phyloP scores from a whole-genome alignment of 257 asterid species.

The Solanum paucissectum region DNA sequence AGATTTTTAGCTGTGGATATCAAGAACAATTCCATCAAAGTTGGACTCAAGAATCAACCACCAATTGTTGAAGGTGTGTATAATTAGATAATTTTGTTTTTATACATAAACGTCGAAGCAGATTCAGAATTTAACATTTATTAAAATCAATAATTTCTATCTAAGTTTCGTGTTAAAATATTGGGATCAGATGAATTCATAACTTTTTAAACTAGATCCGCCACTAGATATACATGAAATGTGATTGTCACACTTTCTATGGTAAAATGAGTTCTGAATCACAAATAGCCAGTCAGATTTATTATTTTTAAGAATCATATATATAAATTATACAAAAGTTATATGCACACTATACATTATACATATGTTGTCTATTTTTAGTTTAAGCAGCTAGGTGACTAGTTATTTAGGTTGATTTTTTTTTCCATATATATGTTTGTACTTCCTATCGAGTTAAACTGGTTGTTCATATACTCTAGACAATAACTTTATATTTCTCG shows the following conservation, averaged over 20 bases:
- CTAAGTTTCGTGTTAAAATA: not conserved
- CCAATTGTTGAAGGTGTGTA: slow-evolving; percentile 18
- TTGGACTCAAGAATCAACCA: slow-evolving; percentile 37
- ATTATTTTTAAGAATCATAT: too few species aligned
- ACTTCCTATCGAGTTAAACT: not conserved
- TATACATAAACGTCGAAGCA: not conserved
- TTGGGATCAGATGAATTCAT: not conserved
- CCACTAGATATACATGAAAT: not conserved
- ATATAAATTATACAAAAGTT: not conserved
- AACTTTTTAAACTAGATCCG: not conserved
- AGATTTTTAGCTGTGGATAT: slow-evolving; percentile 23
- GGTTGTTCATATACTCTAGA: not conserved
- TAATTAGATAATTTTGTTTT: not conserved
- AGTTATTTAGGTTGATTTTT: too few species aligned
- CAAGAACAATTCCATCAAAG: slow-evolving; percentile 24
- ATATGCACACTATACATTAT: not conserved
- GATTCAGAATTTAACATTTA: not conserved
- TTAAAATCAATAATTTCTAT: fast-evolving
- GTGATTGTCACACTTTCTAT: not conserved
- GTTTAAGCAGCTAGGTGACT: not conserved
- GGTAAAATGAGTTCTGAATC: not conserved
- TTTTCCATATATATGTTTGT: not conserved
- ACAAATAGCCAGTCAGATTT: too few species aligned
- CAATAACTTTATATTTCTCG: not conserved
- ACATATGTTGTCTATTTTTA: not conserved